A percentile compares a stretch with the other conserved stretches of the same genome.
Conservation (phyloP, 257 asterid species). For the Handroanthus guayacan region DNA sequence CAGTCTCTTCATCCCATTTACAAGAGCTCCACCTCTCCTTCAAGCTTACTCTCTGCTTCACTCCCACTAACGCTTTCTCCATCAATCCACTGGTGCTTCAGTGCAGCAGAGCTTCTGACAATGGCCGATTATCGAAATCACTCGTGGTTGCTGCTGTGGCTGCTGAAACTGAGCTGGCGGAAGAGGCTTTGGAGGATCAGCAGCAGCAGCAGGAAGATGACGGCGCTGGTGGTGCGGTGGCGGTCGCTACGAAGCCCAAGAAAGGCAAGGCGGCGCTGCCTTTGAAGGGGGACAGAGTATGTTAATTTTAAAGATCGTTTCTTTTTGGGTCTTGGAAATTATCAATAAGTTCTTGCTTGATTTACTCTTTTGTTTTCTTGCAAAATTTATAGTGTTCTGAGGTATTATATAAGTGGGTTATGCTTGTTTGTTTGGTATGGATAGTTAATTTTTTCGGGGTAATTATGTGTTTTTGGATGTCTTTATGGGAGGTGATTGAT, state of each 20-base stretch:
- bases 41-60: neutral
- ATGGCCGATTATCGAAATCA: conserved; percentile 43
- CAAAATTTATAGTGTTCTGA: neutral
- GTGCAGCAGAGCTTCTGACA: conserved; percentile 13
- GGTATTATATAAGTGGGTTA: neutral
- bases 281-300: conserved; percentile 72
- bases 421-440: neutral
- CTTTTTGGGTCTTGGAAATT: neutral
- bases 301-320: neutral
- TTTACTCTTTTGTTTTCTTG: no score
- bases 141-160: conserved; percentile 46
- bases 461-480: neutral
- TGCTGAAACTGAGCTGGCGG: conserved; percentile 46
- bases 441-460: neutral
- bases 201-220: conserved; percentile 30
- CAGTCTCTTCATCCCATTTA: neutral
- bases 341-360: neutral
- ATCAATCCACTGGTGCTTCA: conserved; percentile 16
- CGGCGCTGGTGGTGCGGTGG: conserved; percentile 40
- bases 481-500: neutral
- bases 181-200: conserved; percentile 36
- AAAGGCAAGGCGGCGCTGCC: conserved; percentile 76
- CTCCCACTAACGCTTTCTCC: conserved; percentile 4
- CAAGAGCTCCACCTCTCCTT: conserved; percentile 6
- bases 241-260: conserved; percentile 59